Conservation (phyloP, 148 eudicot genomes). For the Hydrangea macrophylla region DNA sequence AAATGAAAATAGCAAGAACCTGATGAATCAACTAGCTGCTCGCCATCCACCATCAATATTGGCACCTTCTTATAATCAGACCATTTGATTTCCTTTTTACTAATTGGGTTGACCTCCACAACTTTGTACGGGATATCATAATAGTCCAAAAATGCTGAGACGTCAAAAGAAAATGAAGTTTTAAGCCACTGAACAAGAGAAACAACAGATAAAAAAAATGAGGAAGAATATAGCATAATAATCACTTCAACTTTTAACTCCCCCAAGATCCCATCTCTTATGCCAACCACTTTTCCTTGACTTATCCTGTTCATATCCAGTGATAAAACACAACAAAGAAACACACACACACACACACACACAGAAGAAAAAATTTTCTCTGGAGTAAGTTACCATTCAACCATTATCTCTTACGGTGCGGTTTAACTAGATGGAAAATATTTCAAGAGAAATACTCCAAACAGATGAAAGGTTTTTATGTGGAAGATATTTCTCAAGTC, state of each 20-base stretch:
- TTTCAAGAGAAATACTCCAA: too few relatives aligned
- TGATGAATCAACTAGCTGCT: conserved; percentile 69
- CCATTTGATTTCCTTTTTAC: conserved; percentile 82
- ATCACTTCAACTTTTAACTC: background rate
- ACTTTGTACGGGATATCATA: conserved; percentile 70
- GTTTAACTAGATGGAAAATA: background rate
- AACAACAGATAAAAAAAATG: background rate
- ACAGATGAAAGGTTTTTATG: too few relatives aligned
- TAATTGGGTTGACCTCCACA: conserved; percentile 75
- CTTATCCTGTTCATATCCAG: background rate
- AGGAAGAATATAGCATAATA: conserved; percentile 4
- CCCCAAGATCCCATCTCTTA: background rate
- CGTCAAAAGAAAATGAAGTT: background rate
- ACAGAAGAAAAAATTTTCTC: background rate
- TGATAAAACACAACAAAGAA: too few relatives aligned
- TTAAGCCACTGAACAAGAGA: conserved; percentile 5
- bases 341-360: background rate
- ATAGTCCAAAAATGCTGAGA: conserved; percentile 74
- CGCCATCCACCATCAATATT: conserved; percentile 65
- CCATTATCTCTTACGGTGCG: background rate
- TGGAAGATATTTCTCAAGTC: too few relatives aligned
- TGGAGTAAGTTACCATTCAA: background rate
- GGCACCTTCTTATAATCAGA: conserved; percentile 81
- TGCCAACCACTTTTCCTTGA: background rate
- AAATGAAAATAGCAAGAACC: conserved; percentile 30